Evolutionary conservation across 1,284 basidiomycete species (phyloP).

Genomic region (Earliella scabrosa): DNA sequence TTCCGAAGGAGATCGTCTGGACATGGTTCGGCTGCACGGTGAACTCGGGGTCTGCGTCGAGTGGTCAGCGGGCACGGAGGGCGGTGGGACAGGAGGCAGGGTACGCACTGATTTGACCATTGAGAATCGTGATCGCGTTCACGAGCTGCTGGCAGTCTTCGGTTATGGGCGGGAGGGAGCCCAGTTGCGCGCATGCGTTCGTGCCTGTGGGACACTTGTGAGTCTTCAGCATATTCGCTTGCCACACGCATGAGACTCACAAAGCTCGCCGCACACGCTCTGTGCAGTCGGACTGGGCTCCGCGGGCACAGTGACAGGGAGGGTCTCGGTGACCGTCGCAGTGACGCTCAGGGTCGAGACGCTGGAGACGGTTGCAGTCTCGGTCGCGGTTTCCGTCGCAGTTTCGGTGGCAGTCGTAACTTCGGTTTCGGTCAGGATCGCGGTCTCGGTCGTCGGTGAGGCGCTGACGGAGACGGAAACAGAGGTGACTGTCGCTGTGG

Average conservation of each 20-base stretch:
- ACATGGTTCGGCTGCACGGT: constrained; percentile 20
- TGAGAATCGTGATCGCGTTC: constrained; percentile 30
- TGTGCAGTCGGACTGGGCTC: too few species aligned
- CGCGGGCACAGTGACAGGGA: too few species aligned
- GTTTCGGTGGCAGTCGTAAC: not conserved
- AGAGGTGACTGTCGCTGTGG: not conserved
- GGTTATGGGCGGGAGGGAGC: constrained; percentile 29
- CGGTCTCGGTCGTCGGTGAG: constrained; percentile 8
- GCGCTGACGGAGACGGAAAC: not conserved
- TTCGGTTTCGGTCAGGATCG: constrained; percentile 4
- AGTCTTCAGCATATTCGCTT: not conserved
- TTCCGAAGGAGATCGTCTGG: constrained; percentile 30
- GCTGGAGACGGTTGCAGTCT: constrained; percentile 1
- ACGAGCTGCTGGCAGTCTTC: constrained; percentile 33
- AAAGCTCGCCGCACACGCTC: constrained; percentile 29
- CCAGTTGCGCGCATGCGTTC: constrained; percentile 23
- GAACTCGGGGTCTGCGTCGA: constrained; percentile 27
- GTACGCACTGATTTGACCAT: constrained; percentile 22
- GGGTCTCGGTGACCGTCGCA: too few species aligned
- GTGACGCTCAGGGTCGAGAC: too few species aligned
- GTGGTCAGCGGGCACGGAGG: not conserved
- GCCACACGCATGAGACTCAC: constrained; percentile 14
- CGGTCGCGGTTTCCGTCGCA: constrained; percentile 13
- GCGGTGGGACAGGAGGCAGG: too few species aligned
- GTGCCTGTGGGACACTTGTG: constrained; percentile 16